A percentile compares a stretch with the other conserved stretches of the same genome.
Evolutionary conservation across 345 rosid species (phyloP).

Genomic region (Gossypium sturtianum): DNA sequence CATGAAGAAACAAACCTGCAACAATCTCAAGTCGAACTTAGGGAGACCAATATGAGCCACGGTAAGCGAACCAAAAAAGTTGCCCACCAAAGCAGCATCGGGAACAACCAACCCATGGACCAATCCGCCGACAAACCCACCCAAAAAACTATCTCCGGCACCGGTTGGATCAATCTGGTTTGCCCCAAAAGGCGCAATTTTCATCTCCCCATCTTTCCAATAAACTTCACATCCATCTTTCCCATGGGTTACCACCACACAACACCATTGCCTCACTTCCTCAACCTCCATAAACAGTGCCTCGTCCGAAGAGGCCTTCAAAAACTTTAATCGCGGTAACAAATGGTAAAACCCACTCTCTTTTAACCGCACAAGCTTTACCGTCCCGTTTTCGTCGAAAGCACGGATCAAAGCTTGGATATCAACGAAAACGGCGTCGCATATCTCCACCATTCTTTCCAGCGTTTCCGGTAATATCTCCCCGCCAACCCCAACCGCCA

Average conservation of each 20-base stretch:
- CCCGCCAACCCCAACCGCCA: constrained; percentile 97
- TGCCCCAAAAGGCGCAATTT: constrained; percentile 56
- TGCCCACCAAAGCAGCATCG: constrained; percentile 92
- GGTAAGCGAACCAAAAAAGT: constrained; percentile 79
- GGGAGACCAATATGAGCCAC: constrained; percentile 95
- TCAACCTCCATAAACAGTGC: constrained; percentile 75
- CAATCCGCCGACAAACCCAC: constrained; percentile 78
- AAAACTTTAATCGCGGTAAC: constrained; percentile 51
- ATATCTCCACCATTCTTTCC: constrained; percentile 67
- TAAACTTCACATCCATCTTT: constrained; percentile 67
- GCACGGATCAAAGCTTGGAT: constrained; percentile 78
- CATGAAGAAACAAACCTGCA: constrained; percentile 50
- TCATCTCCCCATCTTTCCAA: constrained; percentile 48
- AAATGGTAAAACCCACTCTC: constrained; percentile 63
- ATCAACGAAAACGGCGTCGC: constrained; percentile 68
- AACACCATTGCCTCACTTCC: constrained; percentile 61
- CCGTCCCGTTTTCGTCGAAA: constrained; percentile 62
- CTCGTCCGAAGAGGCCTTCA: constrained; percentile 90
- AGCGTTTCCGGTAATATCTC: constrained; percentile 83
- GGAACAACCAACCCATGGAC: constrained; percentile 68
- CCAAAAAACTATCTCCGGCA: constrained; percentile 89
- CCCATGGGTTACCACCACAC: constrained; percentile 88
- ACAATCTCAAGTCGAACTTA: constrained; percentile 42
- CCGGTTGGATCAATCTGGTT: constrained; percentile 93
- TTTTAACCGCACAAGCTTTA: constrained; percentile 50